phyloP scores from a whole-genome alignment of 2,329 filamentous ascomycete species.

The Erysiphe neolycopersici region DNA sequence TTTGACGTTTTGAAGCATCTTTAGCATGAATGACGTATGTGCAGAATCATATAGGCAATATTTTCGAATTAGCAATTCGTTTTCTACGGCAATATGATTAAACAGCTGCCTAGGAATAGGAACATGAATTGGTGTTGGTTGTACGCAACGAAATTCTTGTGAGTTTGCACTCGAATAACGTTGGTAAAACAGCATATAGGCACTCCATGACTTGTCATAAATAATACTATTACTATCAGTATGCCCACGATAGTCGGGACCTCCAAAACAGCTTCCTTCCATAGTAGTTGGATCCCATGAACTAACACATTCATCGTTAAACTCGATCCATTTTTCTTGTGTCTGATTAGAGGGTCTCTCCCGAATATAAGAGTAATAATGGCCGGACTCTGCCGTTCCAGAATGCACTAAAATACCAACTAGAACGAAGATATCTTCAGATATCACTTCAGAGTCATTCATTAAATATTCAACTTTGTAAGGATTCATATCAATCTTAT shows the following conservation, averaged over 20 bases:
- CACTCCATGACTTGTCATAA: conserved; percentile 52
- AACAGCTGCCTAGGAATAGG: conserved; percentile 20
- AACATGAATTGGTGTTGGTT: conserved; percentile 19
- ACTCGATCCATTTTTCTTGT: conserved; percentile 50
- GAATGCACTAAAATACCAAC: conserved; percentile 89
- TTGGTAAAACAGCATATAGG: conserved; percentile 97
- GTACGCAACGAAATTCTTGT: conserved; percentile 18
- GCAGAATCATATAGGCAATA: conserved; percentile 56
- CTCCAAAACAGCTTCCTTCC: conserved; percentile 57
- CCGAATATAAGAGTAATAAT: conserved; percentile 91
- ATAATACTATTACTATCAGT: conserved; percentile 20
- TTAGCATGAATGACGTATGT: conserved; percentile 39
- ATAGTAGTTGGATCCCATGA: conserved; percentile 50
- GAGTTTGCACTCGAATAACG: conserved; percentile 37
- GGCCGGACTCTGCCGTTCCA: conserved; percentile 76
- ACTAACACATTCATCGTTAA: conserved; percentile 70
- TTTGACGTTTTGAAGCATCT: conserved; percentile 30
- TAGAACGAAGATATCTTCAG: conserved; percentile 64
- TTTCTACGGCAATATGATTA: conserved; percentile 41
- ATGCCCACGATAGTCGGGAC: conserved; percentile 26
- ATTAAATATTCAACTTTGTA: conserved; percentile 75
- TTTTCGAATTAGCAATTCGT: conserved; percentile 43
- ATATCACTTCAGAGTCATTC: conserved; percentile 24
- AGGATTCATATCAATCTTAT: conserved; percentile 57
- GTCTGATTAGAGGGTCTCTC: conserved; percentile 34